Conservation (phyloP, 1,284 basidiomycete species). For the Schizophyllum commune region DNA sequence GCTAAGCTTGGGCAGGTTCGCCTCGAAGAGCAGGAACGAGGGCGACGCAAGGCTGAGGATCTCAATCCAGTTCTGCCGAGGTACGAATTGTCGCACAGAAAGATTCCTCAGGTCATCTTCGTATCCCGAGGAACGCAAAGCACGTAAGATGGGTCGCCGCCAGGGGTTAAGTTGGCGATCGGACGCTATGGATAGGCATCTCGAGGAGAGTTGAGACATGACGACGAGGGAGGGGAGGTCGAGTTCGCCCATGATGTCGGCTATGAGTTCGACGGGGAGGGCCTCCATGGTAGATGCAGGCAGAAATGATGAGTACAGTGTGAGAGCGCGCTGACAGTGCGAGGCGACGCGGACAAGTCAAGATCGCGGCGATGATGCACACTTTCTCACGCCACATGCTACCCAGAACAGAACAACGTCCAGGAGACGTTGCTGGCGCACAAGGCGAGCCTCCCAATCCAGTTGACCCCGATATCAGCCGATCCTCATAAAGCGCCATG, state of each 20-base stretch:
- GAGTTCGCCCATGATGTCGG: slow-evolving; percentile 61
- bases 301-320: not conserved
- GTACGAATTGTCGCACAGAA: slow-evolving; percentile 50
- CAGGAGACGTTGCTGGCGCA: no score
- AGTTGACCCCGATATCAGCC: no score
- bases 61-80: slow-evolving; percentile 69
- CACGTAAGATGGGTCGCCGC: slow-evolving; percentile 57
- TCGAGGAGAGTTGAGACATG: slow-evolving; percentile 50
- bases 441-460: no score
- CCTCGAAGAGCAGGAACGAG: slow-evolving; percentile 54
- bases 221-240: slow-evolving; percentile 51
- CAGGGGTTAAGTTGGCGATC: slow-evolving; percentile 65
- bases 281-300: slow-evolving; percentile 29
- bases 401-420: not conserved
- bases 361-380: not conserved
- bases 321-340: not conserved
- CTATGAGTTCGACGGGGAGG: slow-evolving; percentile 66
- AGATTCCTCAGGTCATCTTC: slow-evolving; percentile 47
- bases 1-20: slow-evolving; percentile 57
- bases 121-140: slow-evolving; percentile 39
- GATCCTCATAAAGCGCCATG: no score
- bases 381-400: not conserved
- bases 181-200: slow-evolving; percentile 45
- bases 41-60: slow-evolving; percentile 53
- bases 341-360: not conserved